phyloP scores from a whole-genome alignment of 768 basidiomycete species.

The Pseudohyphozyma bogoriensis region DNA sequence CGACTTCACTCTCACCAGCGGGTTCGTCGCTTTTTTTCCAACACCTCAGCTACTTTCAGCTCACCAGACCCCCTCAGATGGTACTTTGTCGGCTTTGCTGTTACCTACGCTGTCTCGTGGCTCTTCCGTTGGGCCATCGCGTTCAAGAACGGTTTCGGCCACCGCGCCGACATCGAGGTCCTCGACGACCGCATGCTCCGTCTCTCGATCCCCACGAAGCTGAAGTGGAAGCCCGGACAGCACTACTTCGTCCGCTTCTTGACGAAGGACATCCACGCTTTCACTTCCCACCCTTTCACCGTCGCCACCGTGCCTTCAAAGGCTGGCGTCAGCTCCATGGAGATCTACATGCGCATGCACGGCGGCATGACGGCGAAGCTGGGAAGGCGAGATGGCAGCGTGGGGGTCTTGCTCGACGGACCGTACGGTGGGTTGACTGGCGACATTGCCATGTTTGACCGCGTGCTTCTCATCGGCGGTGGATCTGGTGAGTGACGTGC shows the following conservation, averaged over 20 bases:
- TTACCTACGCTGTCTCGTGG: conserved; percentile 6
- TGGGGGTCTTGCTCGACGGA: conserved; percentile 24
- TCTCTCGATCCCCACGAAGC: conserved; percentile 9
- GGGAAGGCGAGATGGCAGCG: background rate
- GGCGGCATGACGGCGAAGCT: background rate
- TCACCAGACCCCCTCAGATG: background rate
- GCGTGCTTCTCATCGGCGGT: background rate
- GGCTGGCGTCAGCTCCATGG: conserved; percentile 2
- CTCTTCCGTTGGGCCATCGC: conserved; percentile 17
- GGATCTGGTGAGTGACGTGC: background rate
- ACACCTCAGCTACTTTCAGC: conserved; percentile 24
- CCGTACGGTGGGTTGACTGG: conserved; percentile 16
- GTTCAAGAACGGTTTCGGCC: conserved; percentile 15
- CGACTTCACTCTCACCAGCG: conserved; percentile 10
- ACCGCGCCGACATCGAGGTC: conserved; percentile 11
- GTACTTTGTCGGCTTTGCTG: conserved; percentile 3
- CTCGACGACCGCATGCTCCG: conserved; percentile 15
- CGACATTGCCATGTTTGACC: conserved; percentile 14
- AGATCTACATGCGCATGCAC: conserved; percentile 8
- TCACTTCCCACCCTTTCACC: conserved; percentile 23
- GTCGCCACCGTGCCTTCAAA: conserved; percentile 12
- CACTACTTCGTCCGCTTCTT: conserved; percentile 29
- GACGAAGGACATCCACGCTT: background rate
- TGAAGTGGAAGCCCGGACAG: conserved; percentile 22
- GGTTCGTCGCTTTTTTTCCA: conserved; percentile 4